Evolutionary conservation across 2,329 filamentous ascomycete genomes (phyloP).

Genomic region (Pseudophaeomoniella oleicola): DNA sequence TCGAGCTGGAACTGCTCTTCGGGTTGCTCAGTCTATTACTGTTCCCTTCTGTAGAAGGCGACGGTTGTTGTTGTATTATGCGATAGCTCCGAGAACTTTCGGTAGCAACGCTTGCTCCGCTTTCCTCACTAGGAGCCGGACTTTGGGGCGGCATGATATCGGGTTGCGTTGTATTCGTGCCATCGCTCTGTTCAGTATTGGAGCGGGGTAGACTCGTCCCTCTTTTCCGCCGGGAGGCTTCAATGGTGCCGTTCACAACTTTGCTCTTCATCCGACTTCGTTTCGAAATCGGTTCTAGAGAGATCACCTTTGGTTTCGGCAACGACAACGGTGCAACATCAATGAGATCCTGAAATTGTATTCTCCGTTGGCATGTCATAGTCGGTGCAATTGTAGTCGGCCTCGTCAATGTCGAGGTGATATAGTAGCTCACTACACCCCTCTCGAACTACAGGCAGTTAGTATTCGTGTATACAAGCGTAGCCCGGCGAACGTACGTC

Average conservation of each 20-base stretch:
- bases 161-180: slow-evolving; percentile 15
- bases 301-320: slow-evolving; percentile 70
- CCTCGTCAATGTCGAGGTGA: slow-evolving; percentile 78
- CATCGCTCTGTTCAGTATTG: slow-evolving; percentile 15
- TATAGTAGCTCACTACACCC: slow-evolving; percentile 80
- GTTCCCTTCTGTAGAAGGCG: slow-evolving; percentile 18
- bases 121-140: slow-evolving; percentile 50
- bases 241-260: slow-evolving; percentile 25
- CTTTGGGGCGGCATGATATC: slow-evolving; percentile 27
- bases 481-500: slow-evolving; percentile 49
- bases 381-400: slow-evolving; percentile 76
- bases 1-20: slow-evolving; percentile 34
- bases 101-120: slow-evolving; percentile 55
- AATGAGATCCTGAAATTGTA: slow-evolving; percentile 66
- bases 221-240: neutral
- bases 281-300: slow-evolving; percentile 72
- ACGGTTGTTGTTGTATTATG: slow-evolving; percentile 30
- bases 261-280: slow-evolving; percentile 45
- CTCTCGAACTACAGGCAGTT: slow-evolving; percentile 65
- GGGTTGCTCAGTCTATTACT: slow-evolving; percentile 30
- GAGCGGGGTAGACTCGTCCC: slow-evolving; percentile 6
- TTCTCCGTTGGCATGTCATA: slow-evolving; percentile 63
- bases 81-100: slow-evolving; percentile 48
- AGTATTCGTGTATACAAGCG: slow-evolving; percentile 5
- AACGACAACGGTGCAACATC: slow-evolving; percentile 64